A percentile compares a stretch with the other conserved stretches of the same genome.
These are phyloP conservation scores for Hirschfeldia incana DNA, from an alignment of 345 rosid genomes.

Conservation along the genomic window DNA sequence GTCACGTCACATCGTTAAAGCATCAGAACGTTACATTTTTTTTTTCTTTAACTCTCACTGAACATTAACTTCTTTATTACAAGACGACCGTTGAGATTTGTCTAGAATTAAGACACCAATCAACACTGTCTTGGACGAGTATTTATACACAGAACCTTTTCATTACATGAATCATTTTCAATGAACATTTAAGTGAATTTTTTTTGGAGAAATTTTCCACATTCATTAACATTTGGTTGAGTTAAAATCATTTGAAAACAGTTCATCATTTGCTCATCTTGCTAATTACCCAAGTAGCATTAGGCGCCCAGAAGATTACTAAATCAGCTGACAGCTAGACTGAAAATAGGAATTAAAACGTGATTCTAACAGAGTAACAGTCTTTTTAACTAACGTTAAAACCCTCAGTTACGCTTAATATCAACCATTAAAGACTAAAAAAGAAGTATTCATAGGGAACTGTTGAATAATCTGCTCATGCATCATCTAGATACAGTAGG, in stretches of 20 bases:
- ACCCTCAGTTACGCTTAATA: not conserved
- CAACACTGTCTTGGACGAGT: not conserved
- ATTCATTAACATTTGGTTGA: not conserved
- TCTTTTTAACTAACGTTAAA: not conserved
- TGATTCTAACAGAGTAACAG: not conserved
- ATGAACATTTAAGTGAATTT: not conserved
- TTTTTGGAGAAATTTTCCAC: not conserved
- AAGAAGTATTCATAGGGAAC: not conserved
- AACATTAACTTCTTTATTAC: conserved; percentile 30
- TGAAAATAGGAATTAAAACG: not conserved
- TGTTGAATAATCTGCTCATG: not conserved
- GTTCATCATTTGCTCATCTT: not conserved
- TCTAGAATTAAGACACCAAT: conserved; percentile 23
- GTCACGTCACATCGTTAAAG: conserved; percentile 38
- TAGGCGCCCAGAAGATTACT: not conserved
- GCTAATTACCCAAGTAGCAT: not conserved
- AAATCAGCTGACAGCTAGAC: no score
- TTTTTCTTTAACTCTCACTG: conserved; percentile 24
- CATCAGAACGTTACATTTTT: conserved; percentile 25
- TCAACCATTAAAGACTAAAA: not conserved
- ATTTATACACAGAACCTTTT: not conserved
- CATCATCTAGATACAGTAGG: not conserved
- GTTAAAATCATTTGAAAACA: not conserved
- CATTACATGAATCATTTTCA: not conserved
- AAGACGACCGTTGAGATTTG: conserved; percentile 43